Evolutionary conservation across 169 alveolate genomes (phyloP), one percentile per base, ranked within the genome.

Genomic region (Babesia bigemina): DNA sequence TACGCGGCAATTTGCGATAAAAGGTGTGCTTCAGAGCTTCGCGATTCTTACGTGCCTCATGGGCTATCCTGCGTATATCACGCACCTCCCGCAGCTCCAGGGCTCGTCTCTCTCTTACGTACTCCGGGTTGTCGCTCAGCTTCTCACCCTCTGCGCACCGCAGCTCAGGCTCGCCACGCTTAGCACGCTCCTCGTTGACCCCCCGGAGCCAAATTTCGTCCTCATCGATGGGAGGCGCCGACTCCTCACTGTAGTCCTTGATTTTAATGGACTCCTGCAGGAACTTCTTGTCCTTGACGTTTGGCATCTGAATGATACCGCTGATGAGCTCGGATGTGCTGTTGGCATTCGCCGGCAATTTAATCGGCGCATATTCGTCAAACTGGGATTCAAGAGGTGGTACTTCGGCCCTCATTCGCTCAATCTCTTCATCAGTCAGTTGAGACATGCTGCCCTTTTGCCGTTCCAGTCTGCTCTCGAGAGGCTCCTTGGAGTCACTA

Each of bases 221-320:
- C 33, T 69, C 81, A n/a, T 16, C 61, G 47, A 70, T 69, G 47
- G 73, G 85, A 21, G 60, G 59, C 60, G 44, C 60, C 48, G 61
- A 66, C 69, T 17, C 63, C 57, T 36, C 78, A 8, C 71, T 72
- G 48, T 70, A 77, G 71, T 29, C 82, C 66, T 73, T 76, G 49
- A 57, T 84, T 58, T 60, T 72, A 16, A 9, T 52, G 56, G 48
- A 52, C 57, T 28, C 70, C 61, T 62, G 60, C 24, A 60, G 45
- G 44, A 0, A 66, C 53, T 45, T 61, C 47, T 11, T 75, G 39
- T 63, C 71, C 36, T 52, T 52, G 36, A n/a, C 26, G 48, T 19
- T 44, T 48, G 85, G 88, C 84, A 59, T 69, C 66, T 75, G 86
- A 13, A 77, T 83, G 48, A 72, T 79, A 21, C 81, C 59, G 49